phyloP scores from a whole-genome alignment of 305 asterid species.

The Fraxinus sp. region DNA sequence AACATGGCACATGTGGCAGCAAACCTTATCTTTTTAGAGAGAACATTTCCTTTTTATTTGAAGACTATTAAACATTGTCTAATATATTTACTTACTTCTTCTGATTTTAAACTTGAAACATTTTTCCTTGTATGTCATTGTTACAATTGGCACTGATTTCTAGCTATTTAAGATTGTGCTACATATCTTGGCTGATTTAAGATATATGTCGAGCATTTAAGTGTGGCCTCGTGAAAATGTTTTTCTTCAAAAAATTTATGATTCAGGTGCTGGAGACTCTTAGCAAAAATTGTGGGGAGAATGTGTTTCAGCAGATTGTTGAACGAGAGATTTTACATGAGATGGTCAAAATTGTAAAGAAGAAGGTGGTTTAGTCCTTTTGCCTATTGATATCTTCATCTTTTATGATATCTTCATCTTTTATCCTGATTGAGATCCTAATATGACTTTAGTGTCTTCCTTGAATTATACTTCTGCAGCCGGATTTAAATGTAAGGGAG shows the following conservation, averaged over 20 bases:
- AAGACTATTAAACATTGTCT: background rate
- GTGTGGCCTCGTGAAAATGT: background rate
- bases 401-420: background rate
- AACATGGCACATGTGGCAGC: background rate
- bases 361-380: background rate
- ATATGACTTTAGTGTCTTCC: slow-evolving; percentile 7
- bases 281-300: slow-evolving; percentile 93
- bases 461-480: slow-evolving; percentile 48
- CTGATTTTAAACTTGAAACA: background rate
- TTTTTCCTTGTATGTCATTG: background rate
- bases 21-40: background rate
- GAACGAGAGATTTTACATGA: slow-evolving; percentile 70
- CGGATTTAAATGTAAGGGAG: slow-evolving; percentile 89
- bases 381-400: no score
- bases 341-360: slow-evolving; percentile 60
- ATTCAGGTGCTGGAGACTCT: slow-evolving; percentile 89
- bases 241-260: slow-evolving; percentile 5
- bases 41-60: background rate
- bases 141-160: background rate
- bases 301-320: slow-evolving; percentile 76
- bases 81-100: background rate
- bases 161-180: background rate
- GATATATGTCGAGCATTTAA: background rate
- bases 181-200: background rate
- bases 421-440: background rate